Conservation (phyloP, 176 grass and related monocot genomes). For the Musa troglodytarum region DNA sequence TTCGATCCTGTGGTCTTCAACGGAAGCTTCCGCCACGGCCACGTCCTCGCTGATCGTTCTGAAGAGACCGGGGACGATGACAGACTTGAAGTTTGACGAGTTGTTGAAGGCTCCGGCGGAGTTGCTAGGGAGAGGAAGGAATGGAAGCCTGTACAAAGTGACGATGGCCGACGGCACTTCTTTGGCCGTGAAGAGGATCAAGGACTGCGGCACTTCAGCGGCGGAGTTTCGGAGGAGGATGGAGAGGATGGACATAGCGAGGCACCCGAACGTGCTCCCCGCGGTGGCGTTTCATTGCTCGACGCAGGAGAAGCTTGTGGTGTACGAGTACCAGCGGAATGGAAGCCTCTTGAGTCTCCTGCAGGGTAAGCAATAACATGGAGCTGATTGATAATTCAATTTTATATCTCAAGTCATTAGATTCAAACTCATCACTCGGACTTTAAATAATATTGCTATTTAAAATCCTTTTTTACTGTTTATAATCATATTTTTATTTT, state of each 20-base stretch:
- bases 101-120: constrained; percentile 60
- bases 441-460: too few relatives aligned
- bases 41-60: not conserved
- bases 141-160: constrained; percentile 71
- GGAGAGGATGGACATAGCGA: constrained; percentile 30
- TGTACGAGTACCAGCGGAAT: constrained; percentile 51
- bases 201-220: constrained; percentile 26
- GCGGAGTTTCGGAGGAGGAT: constrained; percentile 43
- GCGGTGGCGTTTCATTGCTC: constrained; percentile 56
- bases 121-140: constrained; percentile 48
- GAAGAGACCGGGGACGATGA: constrained; percentile 9
- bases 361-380: constrained; percentile 27
- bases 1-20: constrained; percentile 21
- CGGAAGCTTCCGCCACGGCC: not conserved
- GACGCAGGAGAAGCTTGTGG: constrained; percentile 61
- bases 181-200: constrained; percentile 63
- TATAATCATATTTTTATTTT: too few relatives aligned
- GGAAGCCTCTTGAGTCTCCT: constrained; percentile 47
- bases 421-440: too few relatives aligned
- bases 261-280: constrained; percentile 42
- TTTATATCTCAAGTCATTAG: too few relatives aligned
- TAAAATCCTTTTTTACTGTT: too few relatives aligned
- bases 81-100: constrained; percentile 51
- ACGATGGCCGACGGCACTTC: constrained; percentile 27
- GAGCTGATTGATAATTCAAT: too few relatives aligned